These are phyloP conservation scores for Saturnispora hagleri DNA, from an alignment of 805 yeast species.

Conservation along the genomic window DNA sequence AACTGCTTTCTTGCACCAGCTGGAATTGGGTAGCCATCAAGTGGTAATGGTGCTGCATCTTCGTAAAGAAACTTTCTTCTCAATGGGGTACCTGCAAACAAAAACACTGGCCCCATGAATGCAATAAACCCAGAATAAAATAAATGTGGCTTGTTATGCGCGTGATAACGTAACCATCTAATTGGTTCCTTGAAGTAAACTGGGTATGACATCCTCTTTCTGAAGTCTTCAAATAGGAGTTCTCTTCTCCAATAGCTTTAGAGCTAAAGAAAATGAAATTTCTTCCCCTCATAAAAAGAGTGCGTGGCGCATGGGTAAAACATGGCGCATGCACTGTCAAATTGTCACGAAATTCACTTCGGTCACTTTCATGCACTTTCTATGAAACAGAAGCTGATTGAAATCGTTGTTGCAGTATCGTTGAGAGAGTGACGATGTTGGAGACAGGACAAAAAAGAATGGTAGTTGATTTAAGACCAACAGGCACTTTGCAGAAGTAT, in stretches of 20 bases:
- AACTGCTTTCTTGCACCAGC: conserved; percentile 39
- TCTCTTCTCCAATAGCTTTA: neutral
- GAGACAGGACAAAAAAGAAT: neutral
- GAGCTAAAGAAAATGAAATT: neutral
- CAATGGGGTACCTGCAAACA: conserved; percentile 51
- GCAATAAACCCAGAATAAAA: conserved; percentile 60
- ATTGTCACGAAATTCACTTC: no score
- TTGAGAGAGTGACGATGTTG: neutral
- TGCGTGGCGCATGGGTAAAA: neutral
- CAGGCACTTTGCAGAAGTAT: conserved; percentile 12
- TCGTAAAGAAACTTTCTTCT: conserved; percentile 60
- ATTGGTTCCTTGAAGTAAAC: conserved; percentile 52
- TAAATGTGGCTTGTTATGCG: conserved; percentile 68
- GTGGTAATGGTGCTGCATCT: conserved; percentile 60
- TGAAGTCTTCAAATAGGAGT: neutral
- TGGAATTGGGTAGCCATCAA: conserved; percentile 46
- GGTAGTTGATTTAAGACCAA: conserved; percentile 11
- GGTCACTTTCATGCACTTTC: neutral
- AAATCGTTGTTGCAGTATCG: neutral
- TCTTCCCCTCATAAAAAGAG: neutral
- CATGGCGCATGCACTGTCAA: neutral
- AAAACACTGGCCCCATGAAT: conserved; percentile 54
- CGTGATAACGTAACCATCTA: conserved; percentile 65
- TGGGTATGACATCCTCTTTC: conserved; percentile 32
- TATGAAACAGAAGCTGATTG: neutral